Percentiles rank a stretch among this genome's conserved stretches.
phyloP scores from a whole-genome alignment of 164 flowering plant genomes.

The Annona cherimola region DNA sequence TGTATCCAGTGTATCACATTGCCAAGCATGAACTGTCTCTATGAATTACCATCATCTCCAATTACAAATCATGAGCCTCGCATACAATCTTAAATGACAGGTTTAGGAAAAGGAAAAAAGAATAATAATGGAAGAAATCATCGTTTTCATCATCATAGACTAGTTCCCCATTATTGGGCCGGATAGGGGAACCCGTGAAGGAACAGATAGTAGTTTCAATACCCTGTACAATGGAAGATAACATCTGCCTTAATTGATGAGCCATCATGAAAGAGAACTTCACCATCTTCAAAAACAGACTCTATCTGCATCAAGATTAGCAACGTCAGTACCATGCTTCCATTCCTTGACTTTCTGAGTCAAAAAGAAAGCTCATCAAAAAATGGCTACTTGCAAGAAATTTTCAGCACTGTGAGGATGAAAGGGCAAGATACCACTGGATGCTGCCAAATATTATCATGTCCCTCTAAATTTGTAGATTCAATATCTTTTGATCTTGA shows the following conservation, averaged over 20 bases:
- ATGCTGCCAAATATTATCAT: conserved; percentile 72
- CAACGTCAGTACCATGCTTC: background rate
- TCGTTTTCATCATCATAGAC: background rate
- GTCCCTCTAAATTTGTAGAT: conserved; percentile 31
- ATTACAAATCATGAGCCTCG: background rate
- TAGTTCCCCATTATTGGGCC: background rate
- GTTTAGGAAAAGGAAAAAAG: background rate
- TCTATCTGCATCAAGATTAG: conserved; percentile 41
- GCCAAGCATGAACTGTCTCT: background rate
- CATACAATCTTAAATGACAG: background rate
- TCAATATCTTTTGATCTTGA: conserved; percentile 40
- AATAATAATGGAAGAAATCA: background rate
- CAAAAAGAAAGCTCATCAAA: background rate
- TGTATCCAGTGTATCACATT: background rate
- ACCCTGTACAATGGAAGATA: conserved; percentile 81
- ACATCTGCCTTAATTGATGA: conserved; percentile 37
- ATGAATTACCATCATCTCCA: background rate
- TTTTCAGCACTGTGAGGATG: background rate
- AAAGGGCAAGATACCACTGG: conserved; percentile 47
- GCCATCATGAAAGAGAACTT: conserved; percentile 49
- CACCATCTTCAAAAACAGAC: conserved; percentile 46
- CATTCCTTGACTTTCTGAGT: background rate
- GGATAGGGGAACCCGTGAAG: background rate
- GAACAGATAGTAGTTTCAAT: conserved; percentile 8
- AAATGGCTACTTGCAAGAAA: background rate